Evolutionary conservation across 768 basidiomycete species (phyloP).

Genomic region (Hypholoma fasciculare): DNA sequence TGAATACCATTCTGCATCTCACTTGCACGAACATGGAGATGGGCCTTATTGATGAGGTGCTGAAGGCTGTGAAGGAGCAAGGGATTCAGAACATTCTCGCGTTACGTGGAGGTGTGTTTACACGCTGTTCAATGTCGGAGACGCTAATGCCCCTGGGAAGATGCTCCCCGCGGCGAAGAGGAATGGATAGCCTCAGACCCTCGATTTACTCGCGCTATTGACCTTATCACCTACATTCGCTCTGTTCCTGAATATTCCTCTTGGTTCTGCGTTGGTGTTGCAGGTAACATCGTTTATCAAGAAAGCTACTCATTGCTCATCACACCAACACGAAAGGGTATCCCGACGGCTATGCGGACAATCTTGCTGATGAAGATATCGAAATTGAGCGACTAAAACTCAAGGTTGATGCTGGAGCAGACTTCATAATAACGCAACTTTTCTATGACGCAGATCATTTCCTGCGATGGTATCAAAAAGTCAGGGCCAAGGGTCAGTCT

Average conservation of each 20-base stretch:
- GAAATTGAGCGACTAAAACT: slow-evolving; percentile 73
- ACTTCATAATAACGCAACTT: slow-evolving; percentile 94
- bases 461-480: slow-evolving; percentile 71
- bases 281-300: slow-evolving; percentile 51
- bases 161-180: slow-evolving; percentile 92
- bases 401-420: slow-evolving; percentile 93
- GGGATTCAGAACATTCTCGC: slow-evolving; percentile 92
- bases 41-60: slow-evolving; percentile 82
- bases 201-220: slow-evolving; percentile 79
- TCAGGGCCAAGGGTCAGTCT: slow-evolving; percentile 68
- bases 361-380: slow-evolving; percentile 52
- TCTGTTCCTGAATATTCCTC: slow-evolving; percentile 74
- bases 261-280: slow-evolving; percentile 93
- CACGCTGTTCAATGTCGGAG: not conserved
- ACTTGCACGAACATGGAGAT: slow-evolving; percentile 97
- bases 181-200: slow-evolving; percentile 89
- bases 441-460: slow-evolving; percentile 96
- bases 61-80: slow-evolving; percentile 78
- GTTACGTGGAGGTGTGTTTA: slow-evolving; percentile 76
- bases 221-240: slow-evolving; percentile 91
- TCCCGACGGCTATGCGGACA: slow-evolving; percentile 85
- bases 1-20: slow-evolving; percentile 91
- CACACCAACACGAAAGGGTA: slow-evolving; percentile 58
- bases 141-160: slow-evolving; percentile 35
- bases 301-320: not conserved